Conservation (phyloP, 164 flowering plant species). For the Protea cynaroides region DNA sequence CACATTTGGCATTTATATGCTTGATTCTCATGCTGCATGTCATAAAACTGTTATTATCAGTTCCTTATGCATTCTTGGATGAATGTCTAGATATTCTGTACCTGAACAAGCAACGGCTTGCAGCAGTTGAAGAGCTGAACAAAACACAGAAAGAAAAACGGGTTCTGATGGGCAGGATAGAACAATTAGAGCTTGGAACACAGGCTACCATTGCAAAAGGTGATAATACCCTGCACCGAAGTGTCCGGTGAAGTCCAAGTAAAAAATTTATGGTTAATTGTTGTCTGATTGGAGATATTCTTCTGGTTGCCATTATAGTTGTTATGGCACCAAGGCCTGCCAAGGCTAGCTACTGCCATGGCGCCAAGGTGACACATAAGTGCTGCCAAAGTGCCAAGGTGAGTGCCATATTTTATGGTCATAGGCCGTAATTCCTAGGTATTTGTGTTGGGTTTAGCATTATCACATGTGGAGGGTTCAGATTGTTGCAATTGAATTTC, state of each 20-base stretch:
- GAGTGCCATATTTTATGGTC: too few relatives aligned
- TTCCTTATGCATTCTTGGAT: conserved; percentile 12
- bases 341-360: too few relatives aligned
- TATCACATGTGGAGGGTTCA: too few relatives aligned
- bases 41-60: neutral
- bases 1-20: neutral
- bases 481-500: too few relatives aligned
- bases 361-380: too few relatives aligned
- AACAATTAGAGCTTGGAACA: conserved; percentile 40
- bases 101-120: conserved; percentile 58
- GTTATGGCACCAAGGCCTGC: too few relatives aligned
- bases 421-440: too few relatives aligned
- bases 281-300: conserved; percentile 2
- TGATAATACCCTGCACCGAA: conserved; percentile 8
- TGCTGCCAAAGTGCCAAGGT: too few relatives aligned
- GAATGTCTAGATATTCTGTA: conserved; percentile 50
- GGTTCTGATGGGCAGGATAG: conserved; percentile 38
- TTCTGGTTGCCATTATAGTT: too few relatives aligned
- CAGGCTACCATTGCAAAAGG: conserved; percentile 28
- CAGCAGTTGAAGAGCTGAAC: conserved; percentile 63
- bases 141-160: conserved; percentile 43
- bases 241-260: too few relatives aligned
- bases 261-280: neutral
- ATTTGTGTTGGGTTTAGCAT: too few relatives aligned
- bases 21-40: conserved; percentile 5